phyloP scores from a whole-genome alignment of 1,284 basidiomycete genomes.

The Calocybe gambosa region DNA sequence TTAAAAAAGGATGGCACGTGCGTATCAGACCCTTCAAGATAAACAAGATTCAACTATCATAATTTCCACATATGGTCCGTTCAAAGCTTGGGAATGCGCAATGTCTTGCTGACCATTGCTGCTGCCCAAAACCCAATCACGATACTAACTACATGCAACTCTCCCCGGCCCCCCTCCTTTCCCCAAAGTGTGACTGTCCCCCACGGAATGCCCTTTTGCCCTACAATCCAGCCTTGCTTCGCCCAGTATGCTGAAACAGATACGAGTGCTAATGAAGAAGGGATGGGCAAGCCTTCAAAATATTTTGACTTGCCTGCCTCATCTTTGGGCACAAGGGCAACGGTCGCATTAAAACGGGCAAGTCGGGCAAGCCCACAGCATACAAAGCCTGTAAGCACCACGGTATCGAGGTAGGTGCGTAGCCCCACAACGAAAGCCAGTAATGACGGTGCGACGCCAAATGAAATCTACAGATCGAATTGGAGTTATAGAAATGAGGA shows the following conservation, averaged over 20 bases:
- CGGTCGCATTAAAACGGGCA: constrained; percentile 97
- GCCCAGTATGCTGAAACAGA: constrained; percentile 79
- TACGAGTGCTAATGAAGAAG: constrained; percentile 83
- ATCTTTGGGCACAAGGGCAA: constrained; percentile 91
- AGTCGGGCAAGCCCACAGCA: constrained; percentile 95
- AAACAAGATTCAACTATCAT: neutral
- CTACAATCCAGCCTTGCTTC: constrained; percentile 77
- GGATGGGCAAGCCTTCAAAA: constrained; percentile 98
- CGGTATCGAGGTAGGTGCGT: constrained; percentile 83
- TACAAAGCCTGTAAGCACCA: constrained; percentile 85
- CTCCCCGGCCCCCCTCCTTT: constrained; percentile 63
- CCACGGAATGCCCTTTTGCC: constrained; percentile 68
- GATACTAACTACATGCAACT: constrained; percentile 71
- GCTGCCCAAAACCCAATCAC: constrained; percentile 82
- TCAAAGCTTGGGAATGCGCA: constrained; percentile 75
- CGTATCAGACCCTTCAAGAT: neutral
- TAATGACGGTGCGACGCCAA: constrained; percentile 94
- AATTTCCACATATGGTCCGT: neutral
- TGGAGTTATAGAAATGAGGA: constrained; percentile 4
- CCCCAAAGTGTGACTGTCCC: constrained; percentile 75
- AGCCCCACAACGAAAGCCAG: constrained; percentile 91
- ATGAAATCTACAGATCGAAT: constrained; percentile 72
- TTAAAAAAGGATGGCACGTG: neutral
- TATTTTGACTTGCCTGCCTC: constrained; percentile 83
- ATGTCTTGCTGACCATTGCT: constrained; percentile 93